phyloP scores from a whole-genome alignment of 495 filamentous ascomycete species.

The Penicillium manginii region DNA sequence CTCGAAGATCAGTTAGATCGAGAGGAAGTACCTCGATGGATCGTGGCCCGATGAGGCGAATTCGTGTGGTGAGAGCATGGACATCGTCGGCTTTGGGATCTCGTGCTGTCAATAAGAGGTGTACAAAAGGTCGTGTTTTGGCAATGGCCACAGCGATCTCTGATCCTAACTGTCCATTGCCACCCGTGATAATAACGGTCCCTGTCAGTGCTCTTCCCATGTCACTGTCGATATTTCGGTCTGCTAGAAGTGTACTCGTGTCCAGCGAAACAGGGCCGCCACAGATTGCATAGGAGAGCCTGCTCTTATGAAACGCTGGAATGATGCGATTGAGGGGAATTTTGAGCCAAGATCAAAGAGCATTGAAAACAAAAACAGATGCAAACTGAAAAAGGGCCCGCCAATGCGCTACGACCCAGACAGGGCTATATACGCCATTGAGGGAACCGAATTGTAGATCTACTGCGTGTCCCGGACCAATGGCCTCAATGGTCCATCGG shows the following conservation, averaged over 20 bases:
- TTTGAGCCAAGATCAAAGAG: conserved; percentile 5
- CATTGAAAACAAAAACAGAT: conserved; percentile 6
- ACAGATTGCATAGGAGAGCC: background rate
- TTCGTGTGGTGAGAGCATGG: conserved; percentile 30
- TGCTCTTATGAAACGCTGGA: conserved; percentile 1
- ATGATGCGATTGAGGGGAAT: background rate
- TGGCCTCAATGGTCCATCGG: conserved; percentile 17
- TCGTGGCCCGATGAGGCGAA: conserved; percentile 44
- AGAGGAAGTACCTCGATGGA: conserved; percentile 41
- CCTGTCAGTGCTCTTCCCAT: conserved; percentile 46
- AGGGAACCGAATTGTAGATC: conserved; percentile 6
- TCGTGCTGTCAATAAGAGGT: conserved; percentile 41
- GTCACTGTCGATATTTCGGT: background rate
- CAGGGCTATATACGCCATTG: conserved; percentile 14
- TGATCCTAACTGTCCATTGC: conserved; percentile 43
- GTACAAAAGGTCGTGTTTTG: conserved; percentile 43
- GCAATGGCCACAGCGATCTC: conserved; percentile 46
- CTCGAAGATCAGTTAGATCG: conserved; percentile 41
- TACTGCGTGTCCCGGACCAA: conserved; percentile 12
- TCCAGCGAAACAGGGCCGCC: background rate
- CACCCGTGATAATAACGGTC: conserved; percentile 49
- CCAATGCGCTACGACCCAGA: background rate
- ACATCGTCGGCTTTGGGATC: conserved; percentile 39
- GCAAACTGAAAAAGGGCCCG: conserved; percentile 3
- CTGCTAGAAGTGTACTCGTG: background rate